These are phyloP conservation scores for Coemansia furcata DNA, from an alignment of 192 early-diverging fungal species.

Conservation along the genomic window DNA sequence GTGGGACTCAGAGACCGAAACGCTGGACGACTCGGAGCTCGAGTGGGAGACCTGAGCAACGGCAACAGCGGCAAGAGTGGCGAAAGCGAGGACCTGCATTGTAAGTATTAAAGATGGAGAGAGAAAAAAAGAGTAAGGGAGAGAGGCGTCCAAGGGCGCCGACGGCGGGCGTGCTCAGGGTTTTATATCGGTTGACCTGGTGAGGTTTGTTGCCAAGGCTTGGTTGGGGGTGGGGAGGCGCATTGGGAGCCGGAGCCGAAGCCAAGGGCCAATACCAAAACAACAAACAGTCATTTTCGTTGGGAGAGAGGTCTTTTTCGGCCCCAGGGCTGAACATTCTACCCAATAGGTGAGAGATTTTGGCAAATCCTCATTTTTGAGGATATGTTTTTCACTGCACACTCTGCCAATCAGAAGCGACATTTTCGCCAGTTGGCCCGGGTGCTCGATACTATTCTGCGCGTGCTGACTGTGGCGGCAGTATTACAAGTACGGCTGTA, in stretches of 20 bases:
- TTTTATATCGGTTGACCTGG: not conserved
- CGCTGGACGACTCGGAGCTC: not conserved
- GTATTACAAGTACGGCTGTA: no score
- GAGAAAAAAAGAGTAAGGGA: not conserved
- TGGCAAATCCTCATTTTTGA: not conserved
- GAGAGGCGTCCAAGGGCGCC: not conserved
- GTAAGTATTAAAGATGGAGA: slow-evolving; percentile 5
- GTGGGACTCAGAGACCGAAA: not conserved
- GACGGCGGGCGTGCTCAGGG: not conserved
- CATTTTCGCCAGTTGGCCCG: not conserved
- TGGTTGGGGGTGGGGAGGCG: not conserved
- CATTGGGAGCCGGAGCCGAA: not conserved
- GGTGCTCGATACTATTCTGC: not conserved
- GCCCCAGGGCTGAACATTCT: not conserved
- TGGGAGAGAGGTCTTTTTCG: no score
- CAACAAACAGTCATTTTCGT: not conserved
- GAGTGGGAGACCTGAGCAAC: slow-evolving; percentile 17
- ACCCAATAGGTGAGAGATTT: not conserved
- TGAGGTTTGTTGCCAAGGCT: not conserved
- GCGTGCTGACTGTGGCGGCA: no score
- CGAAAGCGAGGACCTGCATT: slow-evolving; percentile 43
- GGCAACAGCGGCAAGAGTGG: slow-evolving; percentile 33
- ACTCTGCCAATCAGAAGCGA: not conserved
- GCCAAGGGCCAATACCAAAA: not conserved
- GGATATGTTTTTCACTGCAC: not conserved